Evolutionary conservation across 805 yeast species (phyloP), one percentile per base, ranked within the genome.

Genomic region (Hanseniaspora jakobsenii): DNA sequence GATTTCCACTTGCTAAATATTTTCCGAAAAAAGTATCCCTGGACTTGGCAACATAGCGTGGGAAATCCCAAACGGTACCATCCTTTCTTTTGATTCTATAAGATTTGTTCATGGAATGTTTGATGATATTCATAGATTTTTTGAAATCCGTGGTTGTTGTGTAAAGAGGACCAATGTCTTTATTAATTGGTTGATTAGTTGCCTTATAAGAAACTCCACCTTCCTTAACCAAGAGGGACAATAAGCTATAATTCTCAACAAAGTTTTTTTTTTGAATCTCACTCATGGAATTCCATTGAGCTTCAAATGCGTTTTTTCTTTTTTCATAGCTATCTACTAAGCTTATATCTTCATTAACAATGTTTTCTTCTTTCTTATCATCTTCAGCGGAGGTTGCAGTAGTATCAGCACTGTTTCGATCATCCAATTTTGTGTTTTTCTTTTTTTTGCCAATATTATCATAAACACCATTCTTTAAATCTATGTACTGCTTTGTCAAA

Each of bases 191-290:
- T 14, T 34, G 29, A 16, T 23, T 34, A 4, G 37, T 34, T 5
- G 22, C 37, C 12, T 42, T 42, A n/a, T 42, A 42, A 8, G 35
- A 28, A 9, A 35, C 18, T 3, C 46, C 46, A 7, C 46, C 46
- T 18, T 42, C 36, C 21, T 32, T 42, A 7, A 35, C 37, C 5
- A 42, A 19, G 29, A 32, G 19, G 7, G 46, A 42, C 5, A 42
- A 30, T 12, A 42, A 16, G 8, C 39, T 26, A 13, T 32, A 42
- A 23, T 42, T 42, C 13, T 42, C 34, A 2, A 42, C n/a, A 14
- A 42, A 42, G 2, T 31, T 28, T 4, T 26, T 14, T 9, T 17
- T 34, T 16, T 42, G 24, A 14, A 17, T n/a, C 10, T 28, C 31
- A 4, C 24, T 35, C 32, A 28, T 42, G 13, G 31, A 12, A 12